Base-by-base conservation (phyloP, 768 basidiomycete genomes). In the Xerocomellus intermedius region DNA sequence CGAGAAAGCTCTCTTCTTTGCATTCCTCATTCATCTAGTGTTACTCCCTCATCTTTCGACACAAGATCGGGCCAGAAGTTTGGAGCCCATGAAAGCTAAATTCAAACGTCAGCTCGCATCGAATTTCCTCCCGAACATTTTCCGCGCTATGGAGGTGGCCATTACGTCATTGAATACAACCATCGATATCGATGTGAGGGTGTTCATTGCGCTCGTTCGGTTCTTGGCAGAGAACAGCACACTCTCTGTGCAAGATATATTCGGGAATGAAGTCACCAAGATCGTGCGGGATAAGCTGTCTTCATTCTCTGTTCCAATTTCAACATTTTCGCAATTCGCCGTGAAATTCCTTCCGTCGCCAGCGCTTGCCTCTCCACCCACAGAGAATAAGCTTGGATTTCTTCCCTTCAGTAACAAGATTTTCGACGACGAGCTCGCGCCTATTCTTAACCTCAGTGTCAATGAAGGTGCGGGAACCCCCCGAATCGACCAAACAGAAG, bases 141-240 rank as follows among this genome's bases (percentile, higher is more conserved):
- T 82, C 56, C 56, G 68, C 9, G 57, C 62, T 0, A 62, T 75
- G 2, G 71, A 74, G 21, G 30, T 42, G 10, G 50, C 64, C 19
- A 58, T 72, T 7, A 54, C 65, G 16, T 48, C 57, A 5, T 52
- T 63, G 8, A 51, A 55, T 28, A 51, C 62, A 37, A 58, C 68
- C 37, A 56, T 79, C n/a, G 79, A 84, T 50, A 49, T 86, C 7
- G 86, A 87, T 59, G 80, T 80, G 14, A 71, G 77, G 35, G 66
- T 85, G 10, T 86, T 82, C 63, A 51, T 73, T 16, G 66, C 74
- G 16, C 68, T 85, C 22, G 49, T 85, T 37, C 69, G 69, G 13
- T 73, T 75, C 58, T 36, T 75, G 21, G 64, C 74, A 8, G 48
- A 63, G 14, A 57, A 70, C 26, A 50, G 47, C 17, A 46, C 47